Percentiles rank a stretch among this genome's conserved stretches.
Evolutionary conservation across 202 grass and related monocot species (phyloP).

Genomic region (Setaria viridis): DNA sequence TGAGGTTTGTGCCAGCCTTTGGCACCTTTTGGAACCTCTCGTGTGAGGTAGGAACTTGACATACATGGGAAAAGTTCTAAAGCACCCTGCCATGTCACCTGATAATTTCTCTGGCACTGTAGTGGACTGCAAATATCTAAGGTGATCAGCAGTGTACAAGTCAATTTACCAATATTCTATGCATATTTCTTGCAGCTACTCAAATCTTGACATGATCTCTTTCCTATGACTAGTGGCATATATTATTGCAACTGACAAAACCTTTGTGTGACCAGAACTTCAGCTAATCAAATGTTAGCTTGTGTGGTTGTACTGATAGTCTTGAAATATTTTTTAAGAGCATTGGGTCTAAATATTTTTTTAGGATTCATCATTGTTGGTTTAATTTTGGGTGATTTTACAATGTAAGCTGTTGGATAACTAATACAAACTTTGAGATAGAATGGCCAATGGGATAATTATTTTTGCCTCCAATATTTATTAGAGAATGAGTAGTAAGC

Average conservation of each 20-base stretch:
- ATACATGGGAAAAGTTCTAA: conserved; percentile 50
- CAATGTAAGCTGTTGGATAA: background rate
- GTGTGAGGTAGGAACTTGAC: conserved; percentile 47
- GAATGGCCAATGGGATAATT: background rate
- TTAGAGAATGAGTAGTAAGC: no score
- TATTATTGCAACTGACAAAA: background rate
- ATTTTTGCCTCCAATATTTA: no score
- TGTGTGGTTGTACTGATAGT: background rate
- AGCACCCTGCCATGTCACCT: conserved; percentile 45
- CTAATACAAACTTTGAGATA: background rate
- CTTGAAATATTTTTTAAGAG: background rate
- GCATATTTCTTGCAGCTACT: conserved; percentile 22
- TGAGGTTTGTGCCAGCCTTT: background rate
- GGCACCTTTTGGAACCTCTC: conserved; percentile 46
- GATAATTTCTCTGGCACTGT: conserved; percentile 46
- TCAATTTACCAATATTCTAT: conserved; percentile 32
- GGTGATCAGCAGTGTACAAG: conserved; percentile 24
- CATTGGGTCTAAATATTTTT: no score
- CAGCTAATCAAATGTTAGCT: background rate
- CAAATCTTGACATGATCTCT: background rate
- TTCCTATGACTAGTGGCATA: conserved; percentile 7
- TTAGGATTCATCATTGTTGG: background rate
- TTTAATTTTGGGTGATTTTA: background rate
- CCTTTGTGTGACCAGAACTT: background rate
- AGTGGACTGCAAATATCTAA: conserved; percentile 41